These are phyloP conservation scores for Crataegus laevigata DNA, from an alignment of 306 rosid species.

Conservation along the genomic window DNA sequence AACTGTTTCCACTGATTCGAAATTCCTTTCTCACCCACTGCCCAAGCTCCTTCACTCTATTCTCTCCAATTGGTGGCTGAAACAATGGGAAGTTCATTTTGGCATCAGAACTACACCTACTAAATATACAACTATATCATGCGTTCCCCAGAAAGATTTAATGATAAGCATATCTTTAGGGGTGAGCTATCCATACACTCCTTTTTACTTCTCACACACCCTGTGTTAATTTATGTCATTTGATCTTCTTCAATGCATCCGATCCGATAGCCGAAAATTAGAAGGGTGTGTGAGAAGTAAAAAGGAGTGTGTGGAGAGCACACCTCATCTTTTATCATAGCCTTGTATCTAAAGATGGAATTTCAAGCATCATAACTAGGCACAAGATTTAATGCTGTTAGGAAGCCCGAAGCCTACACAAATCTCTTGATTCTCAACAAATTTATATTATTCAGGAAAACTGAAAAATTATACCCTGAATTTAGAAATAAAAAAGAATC, in stretches of 20 bases:
- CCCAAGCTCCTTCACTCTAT: constrained; percentile 71
- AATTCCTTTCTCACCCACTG: constrained; percentile 67
- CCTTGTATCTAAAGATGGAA: neutral
- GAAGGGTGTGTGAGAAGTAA: too few species aligned
- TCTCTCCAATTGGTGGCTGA: constrained; percentile 83
- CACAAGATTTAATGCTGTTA: neutral
- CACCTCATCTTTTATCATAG: neutral
- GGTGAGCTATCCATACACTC: too few species aligned
- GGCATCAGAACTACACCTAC: constrained; percentile 1
- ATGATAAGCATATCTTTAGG: neutral
- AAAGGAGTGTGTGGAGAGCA: too few species aligned
- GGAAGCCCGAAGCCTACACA: neutral
- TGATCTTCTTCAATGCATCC: too few species aligned
- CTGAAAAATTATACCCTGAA: too few species aligned
- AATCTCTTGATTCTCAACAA: neutral
- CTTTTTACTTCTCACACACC: too few species aligned
- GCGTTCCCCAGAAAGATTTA: neutral
- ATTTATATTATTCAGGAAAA: too few species aligned
- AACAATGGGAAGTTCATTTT: constrained; percentile 15
- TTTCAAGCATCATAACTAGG: neutral
- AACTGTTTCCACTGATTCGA: constrained; percentile 54
- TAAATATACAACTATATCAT: neutral
- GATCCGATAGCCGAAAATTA: too few species aligned
- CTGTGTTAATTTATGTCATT: too few species aligned
- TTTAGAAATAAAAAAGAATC: too few species aligned